These are phyloP conservation scores for Botryotinia globosa DNA, from an alignment of 2,329 filamentous ascomycete genomes.

Conservation along the genomic window DNA sequence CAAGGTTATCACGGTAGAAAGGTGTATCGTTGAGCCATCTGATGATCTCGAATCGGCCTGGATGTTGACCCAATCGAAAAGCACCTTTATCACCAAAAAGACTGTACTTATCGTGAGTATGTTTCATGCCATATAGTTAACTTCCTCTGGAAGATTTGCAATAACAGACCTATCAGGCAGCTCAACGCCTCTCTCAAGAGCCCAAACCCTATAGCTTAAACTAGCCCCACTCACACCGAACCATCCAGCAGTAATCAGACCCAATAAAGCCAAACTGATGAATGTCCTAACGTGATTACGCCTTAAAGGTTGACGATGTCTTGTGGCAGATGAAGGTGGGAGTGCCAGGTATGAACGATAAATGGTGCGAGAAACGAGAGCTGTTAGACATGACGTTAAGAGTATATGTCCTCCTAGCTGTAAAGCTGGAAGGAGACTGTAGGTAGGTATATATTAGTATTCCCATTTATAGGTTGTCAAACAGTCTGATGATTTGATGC, in stretches of 20 bases:
- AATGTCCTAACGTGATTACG: slow-evolving; percentile 41
- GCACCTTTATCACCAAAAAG: slow-evolving; percentile 37
- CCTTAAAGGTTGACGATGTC: slow-evolving; percentile 37
- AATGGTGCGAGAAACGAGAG: slow-evolving; percentile 30
- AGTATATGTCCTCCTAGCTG: slow-evolving; percentile 26
- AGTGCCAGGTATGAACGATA: slow-evolving; percentile 36
- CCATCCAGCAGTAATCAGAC: slow-evolving; percentile 45
- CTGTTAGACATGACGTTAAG: slow-evolving; percentile 26
- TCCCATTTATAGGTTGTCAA: slow-evolving; percentile 1
- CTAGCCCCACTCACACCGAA: slow-evolving; percentile 45
- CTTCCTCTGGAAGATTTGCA: slow-evolving; percentile 5
- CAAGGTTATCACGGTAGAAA: slow-evolving; percentile 42
- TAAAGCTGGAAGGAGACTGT: slow-evolving; percentile 24
- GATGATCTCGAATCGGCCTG: slow-evolving; percentile 34
- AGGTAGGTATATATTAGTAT: not conserved
- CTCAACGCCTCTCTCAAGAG: slow-evolving; percentile 41
- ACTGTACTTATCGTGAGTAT: slow-evolving; percentile 26
- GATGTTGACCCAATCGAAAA: slow-evolving; percentile 35
- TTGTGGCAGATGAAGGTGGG: slow-evolving; percentile 41
- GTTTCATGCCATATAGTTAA: slow-evolving; percentile 14
- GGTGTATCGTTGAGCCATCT: slow-evolving; percentile 36
- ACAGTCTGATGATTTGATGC: slow-evolving; percentile 3
- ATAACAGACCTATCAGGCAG: slow-evolving; percentile 41
- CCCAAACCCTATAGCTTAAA: slow-evolving; percentile 52
- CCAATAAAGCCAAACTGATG: slow-evolving; percentile 45